Evolutionary conservation across 345 rosid species (phyloP).

Genomic region (Aquilaria sinensis): DNA sequence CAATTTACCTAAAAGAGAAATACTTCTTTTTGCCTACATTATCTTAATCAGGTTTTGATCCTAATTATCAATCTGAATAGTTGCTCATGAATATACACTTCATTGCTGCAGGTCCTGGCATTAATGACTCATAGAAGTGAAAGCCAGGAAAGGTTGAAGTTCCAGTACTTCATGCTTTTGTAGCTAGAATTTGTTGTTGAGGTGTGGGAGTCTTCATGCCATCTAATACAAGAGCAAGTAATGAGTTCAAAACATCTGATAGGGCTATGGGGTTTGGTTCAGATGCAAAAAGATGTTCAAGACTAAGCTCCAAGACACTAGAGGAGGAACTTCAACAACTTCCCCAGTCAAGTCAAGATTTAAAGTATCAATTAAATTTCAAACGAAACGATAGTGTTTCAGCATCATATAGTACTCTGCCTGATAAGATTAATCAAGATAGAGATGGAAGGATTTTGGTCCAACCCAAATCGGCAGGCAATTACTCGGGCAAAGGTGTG

Average conservation of each 20-base stretch:
- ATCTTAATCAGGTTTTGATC: neutral
- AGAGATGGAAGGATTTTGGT: constrained; percentile 17
- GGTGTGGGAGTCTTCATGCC: constrained; percentile 12
- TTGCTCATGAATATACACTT: neutral
- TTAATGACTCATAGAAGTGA: neutral
- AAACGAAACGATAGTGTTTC: constrained; percentile 18
- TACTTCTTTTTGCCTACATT: neutral
- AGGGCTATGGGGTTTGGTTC: constrained; percentile 28
- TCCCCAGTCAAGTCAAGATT: constrained; percentile 17
- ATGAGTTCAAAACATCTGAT: constrained; percentile 5
- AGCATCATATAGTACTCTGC: constrained; percentile 11
- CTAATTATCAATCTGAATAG: neutral
- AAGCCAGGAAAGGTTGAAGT: neutral
- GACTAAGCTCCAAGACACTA: constrained; percentile 23
- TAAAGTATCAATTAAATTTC: constrained; percentile 29
- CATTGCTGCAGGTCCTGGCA: neutral
- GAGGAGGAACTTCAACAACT: constrained; percentile 27
- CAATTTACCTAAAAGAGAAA: neutral
- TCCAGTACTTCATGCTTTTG: constrained; percentile 3
- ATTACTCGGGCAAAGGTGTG: constrained; percentile 15
- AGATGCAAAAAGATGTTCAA: constrained; percentile 31
- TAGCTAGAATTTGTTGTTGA: constrained; percentile 13
- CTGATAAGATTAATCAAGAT: constrained; percentile 16
- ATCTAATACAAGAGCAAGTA: constrained; percentile 20
- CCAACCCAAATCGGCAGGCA: constrained; percentile 26